These are phyloP conservation scores for Sporobolomyces roseus DNA, from an alignment of 768 basidiomycete species.

Conservation along the genomic window DNA sequence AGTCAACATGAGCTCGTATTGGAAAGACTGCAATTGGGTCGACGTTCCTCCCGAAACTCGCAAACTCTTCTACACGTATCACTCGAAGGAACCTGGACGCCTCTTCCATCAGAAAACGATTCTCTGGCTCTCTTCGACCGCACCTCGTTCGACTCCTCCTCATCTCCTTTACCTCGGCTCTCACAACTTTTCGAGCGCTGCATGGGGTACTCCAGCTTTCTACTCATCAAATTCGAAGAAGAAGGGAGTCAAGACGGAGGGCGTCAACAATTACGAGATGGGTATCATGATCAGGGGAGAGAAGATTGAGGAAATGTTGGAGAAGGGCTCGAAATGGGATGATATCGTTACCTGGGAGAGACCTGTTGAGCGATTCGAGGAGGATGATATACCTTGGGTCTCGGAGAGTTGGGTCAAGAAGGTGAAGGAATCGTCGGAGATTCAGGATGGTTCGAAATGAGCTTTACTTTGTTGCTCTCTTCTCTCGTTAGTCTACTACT, in stretches of 20 bases:
- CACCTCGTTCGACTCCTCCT: background rate
- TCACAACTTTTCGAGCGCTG: conserved; percentile 26
- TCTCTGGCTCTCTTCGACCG: background rate
- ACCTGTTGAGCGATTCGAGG: conserved; percentile 21
- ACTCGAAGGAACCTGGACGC: conserved; percentile 26
- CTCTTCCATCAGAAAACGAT: conserved; percentile 37
- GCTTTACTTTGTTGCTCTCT: too few relatives aligned
- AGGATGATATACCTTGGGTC: conserved; percentile 19
- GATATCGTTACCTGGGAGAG: conserved; percentile 31
- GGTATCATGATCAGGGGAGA: conserved; percentile 29
- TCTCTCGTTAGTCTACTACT: too few relatives aligned
- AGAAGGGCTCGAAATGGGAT: conserved; percentile 31
- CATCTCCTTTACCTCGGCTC: conserved; percentile 25
- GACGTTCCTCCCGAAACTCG: background rate
- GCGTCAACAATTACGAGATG: conserved; percentile 29
- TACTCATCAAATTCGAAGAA: too few relatives aligned
- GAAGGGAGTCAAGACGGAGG: background rate
- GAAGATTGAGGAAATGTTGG: conserved; percentile 17
- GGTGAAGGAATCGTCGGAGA: background rate
- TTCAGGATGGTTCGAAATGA: too few relatives aligned
- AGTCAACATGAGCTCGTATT: conserved; percentile 17
- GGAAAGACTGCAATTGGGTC: background rate
- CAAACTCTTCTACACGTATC: conserved; percentile 29
- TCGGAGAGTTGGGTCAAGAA: conserved; percentile 1
- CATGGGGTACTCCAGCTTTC: conserved; percentile 15